phyloP scores from a whole-genome alignment of 2,329 filamentous ascomycete genomes.

The Cordyceps militaris region DNA sequence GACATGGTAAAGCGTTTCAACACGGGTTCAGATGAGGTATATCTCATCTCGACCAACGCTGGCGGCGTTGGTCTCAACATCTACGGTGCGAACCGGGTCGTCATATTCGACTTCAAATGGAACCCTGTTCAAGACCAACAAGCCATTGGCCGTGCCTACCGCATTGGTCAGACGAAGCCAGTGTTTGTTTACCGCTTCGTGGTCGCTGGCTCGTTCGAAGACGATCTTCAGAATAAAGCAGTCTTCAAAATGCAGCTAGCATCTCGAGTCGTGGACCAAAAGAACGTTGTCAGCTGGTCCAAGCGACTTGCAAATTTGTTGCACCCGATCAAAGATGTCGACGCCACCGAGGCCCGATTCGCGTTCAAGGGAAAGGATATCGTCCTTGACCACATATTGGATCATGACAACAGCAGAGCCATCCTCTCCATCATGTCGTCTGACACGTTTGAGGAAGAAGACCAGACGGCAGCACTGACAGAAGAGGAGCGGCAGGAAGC shows the following conservation, averaged over 20 bases:
- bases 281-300: conserved; percentile 63
- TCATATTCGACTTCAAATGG: conserved; percentile 78
- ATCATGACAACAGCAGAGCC: conserved; percentile 27
- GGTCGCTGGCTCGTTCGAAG: conserved; percentile 72
- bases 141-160: conserved; percentile 78
- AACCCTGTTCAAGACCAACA: conserved; percentile 80
- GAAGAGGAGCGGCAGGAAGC: conserved; percentile 54
- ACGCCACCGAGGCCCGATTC: conserved; percentile 27
- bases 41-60: conserved; percentile 76
- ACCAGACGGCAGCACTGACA: conserved; percentile 47
- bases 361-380: conserved; percentile 57
- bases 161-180: conserved; percentile 71
- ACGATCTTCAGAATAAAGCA: conserved; percentile 62
- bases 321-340: conserved; percentile 46
- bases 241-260: conserved; percentile 80
- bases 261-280: conserved; percentile 74
- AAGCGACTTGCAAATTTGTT: conserved; percentile 50
- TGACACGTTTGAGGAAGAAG: conserved; percentile 67
- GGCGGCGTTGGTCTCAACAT: conserved; percentile 83
- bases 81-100: conserved; percentile 72
- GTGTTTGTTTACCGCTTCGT: conserved; percentile 83
- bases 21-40: conserved; percentile 46
- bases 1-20: conserved; percentile 64
- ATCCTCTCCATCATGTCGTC: conserved; percentile 57
- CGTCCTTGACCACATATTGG: conserved; percentile 47